phyloP scores from a whole-genome alignment of 441 rosid species.

The Erodium chrysanthum region DNA sequence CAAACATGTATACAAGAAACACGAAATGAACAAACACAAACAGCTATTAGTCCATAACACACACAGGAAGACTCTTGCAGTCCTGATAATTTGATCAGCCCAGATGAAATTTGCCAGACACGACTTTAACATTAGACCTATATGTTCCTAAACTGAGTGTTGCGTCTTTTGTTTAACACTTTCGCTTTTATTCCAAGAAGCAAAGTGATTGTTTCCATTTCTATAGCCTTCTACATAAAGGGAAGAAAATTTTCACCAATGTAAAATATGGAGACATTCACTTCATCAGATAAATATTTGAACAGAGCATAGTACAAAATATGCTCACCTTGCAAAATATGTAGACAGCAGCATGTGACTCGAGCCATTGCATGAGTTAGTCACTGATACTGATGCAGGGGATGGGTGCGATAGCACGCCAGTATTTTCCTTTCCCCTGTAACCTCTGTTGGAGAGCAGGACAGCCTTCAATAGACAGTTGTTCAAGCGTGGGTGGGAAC shows the following conservation, averaged over 20 bases:
- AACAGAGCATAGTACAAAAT: not conserved
- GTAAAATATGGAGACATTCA: not conserved
- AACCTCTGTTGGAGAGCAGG: slow-evolving; percentile 1
- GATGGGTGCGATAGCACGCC: slow-evolving; percentile 1
- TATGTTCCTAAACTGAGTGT: not conserved
- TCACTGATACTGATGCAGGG: not conserved
- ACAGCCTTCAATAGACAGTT: slow-evolving; percentile 5
- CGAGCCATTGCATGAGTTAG: not conserved
- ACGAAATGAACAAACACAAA: not conserved
- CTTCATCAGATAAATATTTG: not conserved
- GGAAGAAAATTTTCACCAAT: not conserved
- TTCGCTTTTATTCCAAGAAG: not conserved
- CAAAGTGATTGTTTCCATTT: not conserved
- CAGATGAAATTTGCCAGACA: not conserved
- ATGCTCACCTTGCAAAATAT: slow-evolving; percentile 7
- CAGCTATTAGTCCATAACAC: too few species aligned
- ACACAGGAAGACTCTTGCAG: not conserved
- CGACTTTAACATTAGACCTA: not conserved
- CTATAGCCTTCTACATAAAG: not conserved
- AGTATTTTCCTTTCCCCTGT: slow-evolving; percentile 3
- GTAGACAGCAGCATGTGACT: not conserved
- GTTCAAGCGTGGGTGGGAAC: not conserved
- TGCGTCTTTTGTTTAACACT: not conserved
- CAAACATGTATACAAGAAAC: not conserved
- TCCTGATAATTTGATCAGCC: not conserved